These are phyloP conservation scores for Dicorynia guianensis DNA, from an alignment of 306 rosid genomes.

Conservation along the genomic window DNA sequence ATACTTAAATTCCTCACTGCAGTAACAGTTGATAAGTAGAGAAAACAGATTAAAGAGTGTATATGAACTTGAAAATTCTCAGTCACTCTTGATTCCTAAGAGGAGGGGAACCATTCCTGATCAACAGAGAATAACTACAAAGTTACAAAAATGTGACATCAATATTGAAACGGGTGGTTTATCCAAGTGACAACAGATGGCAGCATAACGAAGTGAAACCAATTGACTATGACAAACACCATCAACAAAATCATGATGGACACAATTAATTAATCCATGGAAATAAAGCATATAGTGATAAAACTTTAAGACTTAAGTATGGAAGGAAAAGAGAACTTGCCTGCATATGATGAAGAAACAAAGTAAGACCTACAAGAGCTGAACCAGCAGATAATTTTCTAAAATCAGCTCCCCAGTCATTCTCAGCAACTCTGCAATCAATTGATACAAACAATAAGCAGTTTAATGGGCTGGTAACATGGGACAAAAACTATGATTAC, in stretches of 20 bases:
- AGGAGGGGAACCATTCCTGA: too few relatives aligned
- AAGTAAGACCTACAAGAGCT: constrained; percentile 94
- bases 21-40: too few relatives aligned
- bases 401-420: constrained; percentile 98
- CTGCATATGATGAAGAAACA: constrained; percentile 99
- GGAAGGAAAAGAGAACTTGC: constrained; percentile 51
- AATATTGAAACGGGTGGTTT: too few relatives aligned
- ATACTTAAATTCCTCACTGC: too few relatives aligned
- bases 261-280: not conserved
- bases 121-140: too few relatives aligned
- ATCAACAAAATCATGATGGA: not conserved
- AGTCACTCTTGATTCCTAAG: too few relatives aligned
- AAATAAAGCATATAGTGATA: constrained; percentile 17
- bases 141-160: too few relatives aligned
- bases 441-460: constrained; percentile 37
- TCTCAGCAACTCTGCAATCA: constrained; percentile 81
- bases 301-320: constrained; percentile 25
- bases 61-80: too few relatives aligned
- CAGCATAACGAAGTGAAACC: too few relatives aligned
- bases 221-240: not conserved
- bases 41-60: too few relatives aligned
- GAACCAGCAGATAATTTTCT: constrained; percentile 95
- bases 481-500: constrained; percentile 1
- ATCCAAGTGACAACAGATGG: too few relatives aligned
- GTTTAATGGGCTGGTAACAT: constrained; percentile 10